These are phyloP conservation scores for Cystobasidiaceae sp. DNA, from an alignment of 1,284 basidiomycete species.

Conservation along the genomic window DNA sequence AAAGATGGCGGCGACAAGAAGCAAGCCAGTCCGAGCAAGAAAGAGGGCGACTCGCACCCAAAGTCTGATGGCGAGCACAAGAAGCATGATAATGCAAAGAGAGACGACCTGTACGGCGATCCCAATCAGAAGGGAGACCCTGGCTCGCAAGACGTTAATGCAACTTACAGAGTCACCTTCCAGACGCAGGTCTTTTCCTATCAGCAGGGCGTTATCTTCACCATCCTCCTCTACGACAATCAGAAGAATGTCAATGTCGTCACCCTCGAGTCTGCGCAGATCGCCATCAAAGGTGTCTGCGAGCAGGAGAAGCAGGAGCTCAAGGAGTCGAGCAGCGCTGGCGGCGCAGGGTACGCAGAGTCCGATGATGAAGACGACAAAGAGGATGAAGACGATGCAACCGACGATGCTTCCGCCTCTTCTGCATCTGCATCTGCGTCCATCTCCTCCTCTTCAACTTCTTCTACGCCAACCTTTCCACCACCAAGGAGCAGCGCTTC, in stretches of 20 bases:
- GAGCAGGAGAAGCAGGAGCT: neutral
- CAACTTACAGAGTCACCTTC: conserved; percentile 13
- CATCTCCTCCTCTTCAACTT: neutral
- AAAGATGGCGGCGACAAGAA: neutral
- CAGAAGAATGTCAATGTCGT: conserved; percentile 1
- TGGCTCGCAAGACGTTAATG: neutral
- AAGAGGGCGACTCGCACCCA: too few species aligned
- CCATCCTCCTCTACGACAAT: conserved; percentile 1
- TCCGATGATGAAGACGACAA: neutral
- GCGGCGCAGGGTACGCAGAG: neutral
- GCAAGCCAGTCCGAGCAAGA: neutral
- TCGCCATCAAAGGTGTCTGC: neutral
- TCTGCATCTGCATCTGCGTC: neutral
- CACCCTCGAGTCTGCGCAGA: neutral
- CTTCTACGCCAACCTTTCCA: neutral
- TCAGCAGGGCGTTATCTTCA: conserved; percentile 17
- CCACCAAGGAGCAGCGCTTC: too few species aligned
- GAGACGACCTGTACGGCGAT: too few species aligned
- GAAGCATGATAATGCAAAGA: too few species aligned
- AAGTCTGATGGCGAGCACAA: too few species aligned
- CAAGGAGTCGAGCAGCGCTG: neutral
- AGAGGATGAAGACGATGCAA: neutral
- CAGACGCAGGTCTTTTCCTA: conserved; percentile 18
- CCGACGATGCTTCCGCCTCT: neutral
- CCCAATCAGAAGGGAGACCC: neutral